Conservation (phyloP, 2,329 filamentous ascomycete genomes). For the Fonsecaea pedrosoi region DNA sequence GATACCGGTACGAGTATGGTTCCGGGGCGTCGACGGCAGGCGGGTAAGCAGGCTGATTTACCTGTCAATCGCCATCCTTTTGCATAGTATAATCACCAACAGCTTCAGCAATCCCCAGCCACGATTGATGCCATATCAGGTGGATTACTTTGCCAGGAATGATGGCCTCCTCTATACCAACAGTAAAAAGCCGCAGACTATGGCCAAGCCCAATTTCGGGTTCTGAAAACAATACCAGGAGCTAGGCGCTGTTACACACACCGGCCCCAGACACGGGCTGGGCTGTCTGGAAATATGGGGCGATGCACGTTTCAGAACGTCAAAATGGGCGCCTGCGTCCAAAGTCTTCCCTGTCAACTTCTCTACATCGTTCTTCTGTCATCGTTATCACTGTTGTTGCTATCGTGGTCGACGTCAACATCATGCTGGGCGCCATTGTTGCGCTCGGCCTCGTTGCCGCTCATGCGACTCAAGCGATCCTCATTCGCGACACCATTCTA, state of each 20-base stretch:
- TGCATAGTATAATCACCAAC: neutral
- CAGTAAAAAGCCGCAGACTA: neutral
- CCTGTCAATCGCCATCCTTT: too few relatives aligned
- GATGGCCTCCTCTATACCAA: neutral
- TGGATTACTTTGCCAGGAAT: neutral
- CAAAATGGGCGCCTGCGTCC: neutral
- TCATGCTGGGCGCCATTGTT: slow-evolving; percentile 20
- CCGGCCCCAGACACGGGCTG: neutral
- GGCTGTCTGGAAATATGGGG: slow-evolving; percentile 7
- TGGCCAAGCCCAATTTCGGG: slow-evolving; percentile 3
- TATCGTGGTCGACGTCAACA: neutral
- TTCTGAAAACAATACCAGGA: neutral
- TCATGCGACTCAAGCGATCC: neutral
- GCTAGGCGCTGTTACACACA: slow-evolving; percentile 1
- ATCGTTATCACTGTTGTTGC: neutral
- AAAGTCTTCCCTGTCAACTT: neutral
- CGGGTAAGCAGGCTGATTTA: too few relatives aligned
- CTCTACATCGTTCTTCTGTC: neutral
- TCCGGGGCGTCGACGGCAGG: too few relatives aligned
- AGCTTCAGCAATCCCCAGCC: neutral
- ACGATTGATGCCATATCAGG: neutral
- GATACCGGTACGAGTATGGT: too few relatives aligned
- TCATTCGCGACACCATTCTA: slow-evolving; percentile 8
- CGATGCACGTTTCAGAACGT: neutral
- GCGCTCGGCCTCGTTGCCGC: slow-evolving; percentile 16